These are phyloP conservation scores for Boletus speciosus DNA, from an alignment of 768 basidiomycete genomes.

Conservation along the genomic window DNA sequence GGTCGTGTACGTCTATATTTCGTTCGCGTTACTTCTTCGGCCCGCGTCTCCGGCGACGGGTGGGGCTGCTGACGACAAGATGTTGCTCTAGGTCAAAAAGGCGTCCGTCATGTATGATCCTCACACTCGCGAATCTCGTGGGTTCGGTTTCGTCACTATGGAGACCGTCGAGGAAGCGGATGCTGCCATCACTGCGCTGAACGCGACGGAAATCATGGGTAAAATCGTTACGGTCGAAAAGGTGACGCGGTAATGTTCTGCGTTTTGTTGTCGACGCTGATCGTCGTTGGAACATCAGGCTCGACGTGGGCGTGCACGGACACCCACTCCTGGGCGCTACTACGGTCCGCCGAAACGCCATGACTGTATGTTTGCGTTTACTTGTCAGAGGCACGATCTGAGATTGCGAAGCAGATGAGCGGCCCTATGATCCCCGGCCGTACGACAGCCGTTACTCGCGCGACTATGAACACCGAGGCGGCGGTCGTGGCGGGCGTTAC, in stretches of 20 bases:
- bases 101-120: conserved; percentile 72
- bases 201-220: conserved; percentile 82
- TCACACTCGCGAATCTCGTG: conserved; percentile 67
- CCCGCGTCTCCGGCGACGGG: background rate
- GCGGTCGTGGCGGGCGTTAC: conserved; percentile 42
- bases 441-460: conserved; percentile 85
- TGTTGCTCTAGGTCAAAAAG: conserved; percentile 45
- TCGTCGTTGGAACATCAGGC: conserved; percentile 46
- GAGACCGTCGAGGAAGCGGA: conserved; percentile 84
- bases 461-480: conserved; percentile 54
- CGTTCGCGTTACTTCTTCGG: background rate
- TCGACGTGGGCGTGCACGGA: conserved; percentile 83
- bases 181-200: conserved; percentile 81
- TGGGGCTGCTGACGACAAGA: conserved; percentile 3
- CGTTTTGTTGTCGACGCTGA: background rate
- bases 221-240: conserved; percentile 88
- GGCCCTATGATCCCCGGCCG: conserved; percentile 88
- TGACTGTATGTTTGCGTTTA: conserved; percentile 46
- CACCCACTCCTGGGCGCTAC: conserved; percentile 93
- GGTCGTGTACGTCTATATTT: conserved; percentile 59
- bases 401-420: conserved; percentile 51
- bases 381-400: background rate
- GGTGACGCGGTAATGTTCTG: conserved; percentile 36
- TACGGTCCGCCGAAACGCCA: conserved; percentile 86
- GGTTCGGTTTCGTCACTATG: conserved; percentile 91